Conservation (phyloP, 345 rosid genomes). For the Conringia planisiliqua region DNA sequence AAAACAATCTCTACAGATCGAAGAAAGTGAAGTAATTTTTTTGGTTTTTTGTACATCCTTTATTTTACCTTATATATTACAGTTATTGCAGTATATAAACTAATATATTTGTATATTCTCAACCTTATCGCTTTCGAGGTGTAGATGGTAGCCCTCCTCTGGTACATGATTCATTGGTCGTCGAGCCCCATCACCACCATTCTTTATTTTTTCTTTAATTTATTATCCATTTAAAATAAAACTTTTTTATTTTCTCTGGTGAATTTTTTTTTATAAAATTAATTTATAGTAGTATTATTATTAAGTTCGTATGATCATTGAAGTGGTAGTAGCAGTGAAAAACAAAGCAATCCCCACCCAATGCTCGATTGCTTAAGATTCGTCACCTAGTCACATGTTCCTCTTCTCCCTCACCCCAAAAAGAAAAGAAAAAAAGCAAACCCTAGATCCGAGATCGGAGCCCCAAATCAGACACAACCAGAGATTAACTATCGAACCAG, state of each 20-base stretch:
- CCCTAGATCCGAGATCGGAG: slow-evolving; percentile 21
- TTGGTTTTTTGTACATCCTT: no score
- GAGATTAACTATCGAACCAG: background rate
- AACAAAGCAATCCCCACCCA: slow-evolving; percentile 38
- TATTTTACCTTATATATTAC: no score
- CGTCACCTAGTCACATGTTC: slow-evolving; percentile 34
- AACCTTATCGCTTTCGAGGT: slow-evolving; percentile 46
- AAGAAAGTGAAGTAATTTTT: background rate
- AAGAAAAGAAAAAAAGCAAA: background rate
- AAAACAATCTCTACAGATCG: background rate
- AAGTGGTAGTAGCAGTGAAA: slow-evolving; percentile 49
- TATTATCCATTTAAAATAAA: background rate
- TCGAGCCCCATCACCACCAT: slow-evolving; percentile 56
- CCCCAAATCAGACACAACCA: background rate
- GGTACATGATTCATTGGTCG: slow-evolving; percentile 37
- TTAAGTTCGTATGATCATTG: slow-evolving; percentile 26
- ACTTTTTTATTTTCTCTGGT: background rate
- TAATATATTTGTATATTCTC: background rate
- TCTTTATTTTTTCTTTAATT: background rate
- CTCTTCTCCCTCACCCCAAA: slow-evolving; percentile 20
- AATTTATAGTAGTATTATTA: background rate
- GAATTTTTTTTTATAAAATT: background rate
- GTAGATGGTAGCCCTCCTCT: slow-evolving; percentile 19
- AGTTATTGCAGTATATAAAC: no score
- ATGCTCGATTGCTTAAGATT: slow-evolving; percentile 44